Percentiles rank a stretch among this genome's conserved stretches.
Evolutionary conservation across 257 asterid genomes (phyloP).

Genomic region (Penstemon newberryi): DNA sequence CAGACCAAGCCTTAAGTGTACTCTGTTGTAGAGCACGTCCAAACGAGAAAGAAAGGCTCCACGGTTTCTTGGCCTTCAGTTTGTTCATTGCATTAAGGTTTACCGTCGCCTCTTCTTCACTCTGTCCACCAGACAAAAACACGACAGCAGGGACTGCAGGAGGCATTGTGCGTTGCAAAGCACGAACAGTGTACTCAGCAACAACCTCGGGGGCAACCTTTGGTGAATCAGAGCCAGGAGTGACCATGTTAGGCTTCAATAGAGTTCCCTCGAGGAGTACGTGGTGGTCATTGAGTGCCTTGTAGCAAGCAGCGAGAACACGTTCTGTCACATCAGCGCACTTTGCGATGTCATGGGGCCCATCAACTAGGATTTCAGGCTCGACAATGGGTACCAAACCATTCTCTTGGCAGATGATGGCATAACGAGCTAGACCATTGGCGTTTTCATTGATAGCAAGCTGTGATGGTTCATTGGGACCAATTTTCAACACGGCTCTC

Average conservation of each 20-base stretch:
- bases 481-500: slow-evolving; percentile 91
- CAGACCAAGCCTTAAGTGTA: slow-evolving; percentile 92
- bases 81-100: slow-evolving; percentile 93
- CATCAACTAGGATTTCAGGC: slow-evolving; percentile 85
- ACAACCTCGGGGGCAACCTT: slow-evolving; percentile 66
- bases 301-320: slow-evolving; percentile 72
- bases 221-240: slow-evolving; percentile 65
- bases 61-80: slow-evolving; percentile 74
- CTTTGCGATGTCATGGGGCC: slow-evolving; percentile 56
- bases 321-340: slow-evolving; percentile 79
- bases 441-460: slow-evolving; percentile 84
- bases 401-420: slow-evolving; percentile 92
- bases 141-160: slow-evolving; percentile 93
- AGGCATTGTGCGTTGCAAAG: slow-evolving; percentile 92
- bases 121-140: slow-evolving; percentile 92
- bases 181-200: slow-evolving; percentile 83
- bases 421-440: slow-evolving; percentile 87
- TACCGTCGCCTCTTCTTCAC: slow-evolving; percentile 84
- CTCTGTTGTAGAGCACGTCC: slow-evolving; percentile 97
- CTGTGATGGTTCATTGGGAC: slow-evolving; percentile 83
- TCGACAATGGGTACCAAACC: slow-evolving; percentile 80
- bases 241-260: slow-evolving; percentile 80
- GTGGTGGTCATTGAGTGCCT: slow-evolving; percentile 73
- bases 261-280: slow-evolving; percentile 73
- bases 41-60: slow-evolving; percentile 84